phyloP scores from a whole-genome alignment of 106 monocot species.

The Dendrobium catenatum region DNA sequence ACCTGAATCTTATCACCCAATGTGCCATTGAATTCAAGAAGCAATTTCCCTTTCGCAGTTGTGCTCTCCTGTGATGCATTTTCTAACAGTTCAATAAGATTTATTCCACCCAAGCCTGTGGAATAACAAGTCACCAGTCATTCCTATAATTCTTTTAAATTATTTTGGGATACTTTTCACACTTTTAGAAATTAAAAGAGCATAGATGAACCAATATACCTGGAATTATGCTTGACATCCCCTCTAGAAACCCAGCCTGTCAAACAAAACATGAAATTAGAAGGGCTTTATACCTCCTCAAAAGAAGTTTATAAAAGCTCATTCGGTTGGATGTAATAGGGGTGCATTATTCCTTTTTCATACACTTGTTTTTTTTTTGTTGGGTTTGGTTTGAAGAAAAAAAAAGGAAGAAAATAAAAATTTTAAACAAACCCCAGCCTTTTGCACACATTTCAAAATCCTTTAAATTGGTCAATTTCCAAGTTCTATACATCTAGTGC shows the following conservation, averaged over 20 bases:
- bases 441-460: too few relatives aligned
- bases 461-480: background rate
- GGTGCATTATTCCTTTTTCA: too few relatives aligned
- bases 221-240: constrained; percentile 71
- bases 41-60: constrained; percentile 44
- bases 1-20: constrained; percentile 94
- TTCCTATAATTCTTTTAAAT: background rate
- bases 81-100: constrained; percentile 63
- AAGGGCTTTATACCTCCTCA: background rate
- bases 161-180: background rate
- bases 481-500: background rate
- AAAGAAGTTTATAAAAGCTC: background rate
- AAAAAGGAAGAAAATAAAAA: too few relatives aligned
- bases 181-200: background rate
- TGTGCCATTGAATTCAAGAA: constrained; percentile 74
- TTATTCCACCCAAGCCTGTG: constrained; percentile 67
- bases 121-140: background rate
- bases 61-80: constrained; percentile 41
- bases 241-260: constrained; percentile 91
- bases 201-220: constrained; percentile 23
- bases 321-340: too few relatives aligned
- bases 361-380: too few relatives aligned
- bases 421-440: too few relatives aligned
- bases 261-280: background rate
- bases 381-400: too few relatives aligned